Base-by-base conservation (phyloP, 768 basidiomycete species). In the Phallus indusiatus region DNA sequence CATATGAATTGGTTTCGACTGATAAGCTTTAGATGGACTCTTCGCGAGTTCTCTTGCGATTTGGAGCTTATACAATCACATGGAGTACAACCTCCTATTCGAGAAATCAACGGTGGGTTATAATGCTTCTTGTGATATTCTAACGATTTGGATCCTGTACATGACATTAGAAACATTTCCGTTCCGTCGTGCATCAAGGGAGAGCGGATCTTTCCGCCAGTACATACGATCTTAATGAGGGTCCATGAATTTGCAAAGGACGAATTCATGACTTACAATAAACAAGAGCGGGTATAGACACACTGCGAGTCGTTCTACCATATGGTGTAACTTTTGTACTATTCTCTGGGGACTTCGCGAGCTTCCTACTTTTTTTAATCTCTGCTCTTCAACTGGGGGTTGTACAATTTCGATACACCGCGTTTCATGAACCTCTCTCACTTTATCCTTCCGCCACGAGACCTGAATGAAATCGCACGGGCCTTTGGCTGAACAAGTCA, bases 241-340 rank as follows among this genome's bases (percentile, higher is more conserved):
- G 24, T n/a, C n/a, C n/a, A 57, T 21, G 54, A 54, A 28, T 24
- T 3, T 7, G 6, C 22, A 24, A 16, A 17, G 36, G 17, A 21
- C 17, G 12, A 22, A 21, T 17, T 5, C 12, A 46, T 42, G 33
- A 71, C 80, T 67, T 63, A 82, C 80, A 84, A 59, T 83, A 84
- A 0, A 84, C 81, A 0, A 82, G 82, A 0, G 82, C 80, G 0
- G 82, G 82, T 11, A 83, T 81, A 0, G 80, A 81, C 0, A 84
- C 81, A 0, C 79, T 76, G 4, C 80, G 73, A 0, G 81, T 84
- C 1, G 81, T 75, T 11, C 80, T 73, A 1, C 78, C 79, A 51
- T 82, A 83, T 0, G 74, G n/a, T n/a, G n/a, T n/a, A n/a, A n/a
- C n/a, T n/a, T n/a, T n/a, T n/a, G n/a, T n/a, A n/a, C n/a, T n/a